Evolutionary conservation across 345 rosid species (phyloP), one percentile per base, ranked within the genome.

Genomic region (Theobroma cacao): DNA sequence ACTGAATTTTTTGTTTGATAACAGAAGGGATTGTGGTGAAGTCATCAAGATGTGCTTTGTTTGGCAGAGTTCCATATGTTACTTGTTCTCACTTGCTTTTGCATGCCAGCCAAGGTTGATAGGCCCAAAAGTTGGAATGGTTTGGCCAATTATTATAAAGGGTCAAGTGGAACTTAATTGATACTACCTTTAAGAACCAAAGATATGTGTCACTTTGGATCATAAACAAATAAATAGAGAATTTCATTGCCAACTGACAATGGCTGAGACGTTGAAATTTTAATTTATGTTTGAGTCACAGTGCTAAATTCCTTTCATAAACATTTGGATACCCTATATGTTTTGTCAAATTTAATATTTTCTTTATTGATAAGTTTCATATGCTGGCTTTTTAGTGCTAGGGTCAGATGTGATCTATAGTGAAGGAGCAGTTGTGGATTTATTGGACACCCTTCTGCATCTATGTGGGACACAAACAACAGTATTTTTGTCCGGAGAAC

Each of bases 321-420:
- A 31, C 28, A 31, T 50, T 50, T 71, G 26, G 36, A 45, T 13
- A 30, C 9, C 56, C 40, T 68, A 11, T 26, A 4, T 67, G 38
- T n/a, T 59, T 31, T 41, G 59, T 75, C 64, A 69, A 60, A 43
- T 52, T 76, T 72, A 41, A 53, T 55, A 55, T 48, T 69, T 20
- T 70, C 22, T 53, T 40, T 45, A 15, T 36, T 74, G 70, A 20
- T 50, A 53, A 4, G 64, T 33, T 72, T 55, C 22, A 58, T 64
- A 13, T 31, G 26, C 59, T 61, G 28, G 28, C 26, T 58, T 80
- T 85, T 59, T 75, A 91, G 94, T 95, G 41, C 70, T 95, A 66
- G 98, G 98, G 53, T 95, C 99, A 1, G 98, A 93, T 88, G 97
- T 95, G 82, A 87, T 95, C 40, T 93, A 91, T 77, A 92, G 93